phyloP scores from a whole-genome alignment of 768 basidiomycete genomes.

The Phaffia australis region DNA sequence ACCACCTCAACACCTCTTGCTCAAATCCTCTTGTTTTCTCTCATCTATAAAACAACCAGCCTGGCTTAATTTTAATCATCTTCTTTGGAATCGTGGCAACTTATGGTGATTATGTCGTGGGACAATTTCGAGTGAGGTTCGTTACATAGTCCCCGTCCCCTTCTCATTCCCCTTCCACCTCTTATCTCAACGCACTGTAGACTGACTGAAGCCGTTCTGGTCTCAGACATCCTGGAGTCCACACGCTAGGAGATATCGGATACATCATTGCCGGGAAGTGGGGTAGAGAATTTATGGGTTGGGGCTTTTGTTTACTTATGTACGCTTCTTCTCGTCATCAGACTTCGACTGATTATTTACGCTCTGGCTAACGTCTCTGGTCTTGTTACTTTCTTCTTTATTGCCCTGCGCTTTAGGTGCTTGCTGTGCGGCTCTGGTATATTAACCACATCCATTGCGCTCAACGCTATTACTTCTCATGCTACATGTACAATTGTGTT shows the following conservation, averaged over 20 bases:
- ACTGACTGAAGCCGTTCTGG: too few species aligned
- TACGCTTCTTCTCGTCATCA: too few species aligned
- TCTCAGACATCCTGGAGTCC: slow-evolving; percentile 3
- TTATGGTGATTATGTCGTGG: slow-evolving; percentile 8
- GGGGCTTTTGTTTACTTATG: slow-evolving; percentile 7
- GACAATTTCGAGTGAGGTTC: too few species aligned
- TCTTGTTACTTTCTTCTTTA: neutral
- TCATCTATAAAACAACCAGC: too few species aligned
- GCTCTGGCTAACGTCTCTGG: too few species aligned
- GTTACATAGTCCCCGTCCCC: too few species aligned
- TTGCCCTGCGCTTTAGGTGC: too few species aligned
- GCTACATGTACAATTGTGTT: slow-evolving; percentile 38
- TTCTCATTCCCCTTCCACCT: too few species aligned
- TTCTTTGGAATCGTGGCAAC: neutral
- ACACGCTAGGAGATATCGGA: slow-evolving; percentile 21
- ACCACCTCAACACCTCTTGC: too few species aligned
- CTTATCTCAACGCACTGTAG: too few species aligned
- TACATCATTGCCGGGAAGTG: slow-evolving; percentile 11
- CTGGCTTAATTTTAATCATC: slow-evolving; percentile 7
- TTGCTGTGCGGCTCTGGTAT: slow-evolving; percentile 33
- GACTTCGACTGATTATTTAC: too few species aligned
- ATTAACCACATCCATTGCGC: slow-evolving; percentile 37
- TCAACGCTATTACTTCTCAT: slow-evolving; percentile 37
- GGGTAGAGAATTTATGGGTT: slow-evolving; percentile 18
- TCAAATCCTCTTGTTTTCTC: too few species aligned